phyloP scores from a whole-genome alignment of 495 filamentous ascomycete species.

The Talaromyces trachyspermus region DNA sequence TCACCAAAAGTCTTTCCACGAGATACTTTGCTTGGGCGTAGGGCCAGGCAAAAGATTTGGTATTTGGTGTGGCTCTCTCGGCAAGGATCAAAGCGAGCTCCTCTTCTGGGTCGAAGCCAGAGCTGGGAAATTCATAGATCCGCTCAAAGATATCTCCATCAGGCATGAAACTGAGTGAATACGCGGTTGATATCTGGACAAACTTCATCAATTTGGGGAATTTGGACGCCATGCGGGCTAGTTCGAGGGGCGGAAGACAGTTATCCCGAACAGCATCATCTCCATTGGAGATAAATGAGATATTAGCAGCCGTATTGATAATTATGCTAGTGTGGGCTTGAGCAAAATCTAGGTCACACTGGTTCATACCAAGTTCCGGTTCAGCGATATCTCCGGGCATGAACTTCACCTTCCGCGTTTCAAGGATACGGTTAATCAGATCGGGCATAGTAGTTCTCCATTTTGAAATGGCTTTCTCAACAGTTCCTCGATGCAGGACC shows the following conservation, averaged over 20 bases:
- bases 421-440: conserved; percentile 22
- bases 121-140: conserved; percentile 13
- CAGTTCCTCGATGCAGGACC: conserved; percentile 21
- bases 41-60: conserved; percentile 22
- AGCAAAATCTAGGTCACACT: conserved; percentile 12
- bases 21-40: conserved; percentile 35
- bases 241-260: conserved; percentile 27
- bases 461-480: conserved; percentile 24
- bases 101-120: conserved; percentile 26
- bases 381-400: conserved; percentile 26
- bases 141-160: conserved; percentile 27
- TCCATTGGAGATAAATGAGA: conserved; percentile 23
- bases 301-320: conserved; percentile 32
- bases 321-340: conserved; percentile 26
- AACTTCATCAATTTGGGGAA: conserved; percentile 28
- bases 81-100: conserved; percentile 23
- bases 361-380: conserved; percentile 22
- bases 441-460: conserved; percentile 26
- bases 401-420: conserved; percentile 23
- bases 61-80: conserved; percentile 14
- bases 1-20: conserved; percentile 28
- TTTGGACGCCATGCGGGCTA: conserved; percentile 17
- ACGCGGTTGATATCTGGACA: conserved; percentile 30
- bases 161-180: conserved; percentile 30
- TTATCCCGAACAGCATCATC: conserved; percentile 30